Evolutionary conservation across 495 filamentous ascomycete genomes (phyloP), one percentile per base, ranked within the genome.

Genomic region (Neurospora sp.): DNA sequence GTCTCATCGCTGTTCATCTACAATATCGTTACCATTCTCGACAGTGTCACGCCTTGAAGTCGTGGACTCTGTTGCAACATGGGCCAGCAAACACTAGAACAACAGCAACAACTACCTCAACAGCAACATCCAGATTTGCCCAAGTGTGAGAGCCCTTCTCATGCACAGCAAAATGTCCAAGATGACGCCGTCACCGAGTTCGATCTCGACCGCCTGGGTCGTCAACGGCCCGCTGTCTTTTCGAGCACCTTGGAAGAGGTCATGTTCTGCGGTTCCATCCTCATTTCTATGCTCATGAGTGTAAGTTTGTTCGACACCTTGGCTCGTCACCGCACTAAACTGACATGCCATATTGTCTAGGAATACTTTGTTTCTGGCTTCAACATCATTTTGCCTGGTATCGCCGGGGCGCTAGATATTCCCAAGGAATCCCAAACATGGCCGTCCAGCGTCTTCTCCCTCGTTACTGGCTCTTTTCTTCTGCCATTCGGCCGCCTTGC

Each of bases 311-410:
- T 69, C 38, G 45, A 14, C 37, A 41, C 69, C 40, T 37, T 44
- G 53, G 53, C 59, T 73, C 31, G 14, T 35, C 12, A 9, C 68
- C 69, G 9, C 69, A 74, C 69, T 38, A 9, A 68, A 42, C 42
- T 68, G 44, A 69, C 75, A 70, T 9, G 8, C 8, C 41, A 74
- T 42, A 39, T 65, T 71, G n/a, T 12, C 40, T 73, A 85, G 85
- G 89, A 96, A 83, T 97, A 93, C 81, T 94, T 93, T 78, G 90
- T 95, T 42, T 93, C 91, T 53, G 94, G 94, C 65, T 97, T 94
- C 80, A 95, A 92, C 76, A 88, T 96, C 74, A 85, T 97, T 70
- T 81, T 94, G 2, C 94, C 94, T 9, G 88, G 88, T 0, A 76
- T 97, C 10, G 82, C 88, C 37, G 76, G 80, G 18, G 85, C 89